These are phyloP conservation scores for Moesziomyces sp. DNA, from an alignment of 1,284 basidiomycete species.

Conservation along the genomic window DNA sequence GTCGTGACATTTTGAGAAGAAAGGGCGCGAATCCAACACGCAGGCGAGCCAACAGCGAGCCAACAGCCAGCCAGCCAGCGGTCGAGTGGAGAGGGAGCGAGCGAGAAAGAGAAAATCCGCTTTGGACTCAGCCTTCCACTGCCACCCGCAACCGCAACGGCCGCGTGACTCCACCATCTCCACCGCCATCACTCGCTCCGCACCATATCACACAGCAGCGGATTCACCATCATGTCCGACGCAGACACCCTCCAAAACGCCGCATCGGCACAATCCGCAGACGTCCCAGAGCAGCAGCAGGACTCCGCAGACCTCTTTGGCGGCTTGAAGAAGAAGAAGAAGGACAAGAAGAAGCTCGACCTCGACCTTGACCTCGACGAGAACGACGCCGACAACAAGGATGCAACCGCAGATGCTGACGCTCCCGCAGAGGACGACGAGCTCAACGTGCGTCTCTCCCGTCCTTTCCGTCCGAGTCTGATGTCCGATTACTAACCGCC, in stretches of 20 bases:
- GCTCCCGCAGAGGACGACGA: constrained; percentile 55
- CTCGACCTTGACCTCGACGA: constrained; percentile 70
- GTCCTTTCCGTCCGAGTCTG: background rate
- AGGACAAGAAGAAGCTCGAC: constrained; percentile 88
- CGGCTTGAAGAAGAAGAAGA: constrained; percentile 88
- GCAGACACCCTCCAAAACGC: constrained; percentile 26
- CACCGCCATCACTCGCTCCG: background rate
- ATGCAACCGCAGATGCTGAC: constrained; percentile 46
- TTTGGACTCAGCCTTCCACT: too few relatives aligned
- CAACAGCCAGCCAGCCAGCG: constrained; percentile 1
- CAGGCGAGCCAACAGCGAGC: background rate
- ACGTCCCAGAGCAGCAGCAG: constrained; percentile 68
- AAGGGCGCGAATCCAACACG: too few relatives aligned
- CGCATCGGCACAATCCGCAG: constrained; percentile 15
- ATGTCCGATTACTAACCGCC: background rate
- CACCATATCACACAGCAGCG: background rate
- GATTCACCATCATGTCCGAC: constrained; percentile 21
- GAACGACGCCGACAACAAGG: constrained; percentile 39
- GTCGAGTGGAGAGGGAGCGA: background rate
- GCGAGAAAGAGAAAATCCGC: too few relatives aligned
- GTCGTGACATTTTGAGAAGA: too few relatives aligned
- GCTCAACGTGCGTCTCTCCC: constrained; percentile 63
- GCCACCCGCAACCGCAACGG: too few relatives aligned
- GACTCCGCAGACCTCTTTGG: constrained; percentile 85
- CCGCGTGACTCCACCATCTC: too few relatives aligned